Conservation (phyloP, 2,329 filamentous ascomycete genomes). For the Colletotrichum plurivorum region DNA sequence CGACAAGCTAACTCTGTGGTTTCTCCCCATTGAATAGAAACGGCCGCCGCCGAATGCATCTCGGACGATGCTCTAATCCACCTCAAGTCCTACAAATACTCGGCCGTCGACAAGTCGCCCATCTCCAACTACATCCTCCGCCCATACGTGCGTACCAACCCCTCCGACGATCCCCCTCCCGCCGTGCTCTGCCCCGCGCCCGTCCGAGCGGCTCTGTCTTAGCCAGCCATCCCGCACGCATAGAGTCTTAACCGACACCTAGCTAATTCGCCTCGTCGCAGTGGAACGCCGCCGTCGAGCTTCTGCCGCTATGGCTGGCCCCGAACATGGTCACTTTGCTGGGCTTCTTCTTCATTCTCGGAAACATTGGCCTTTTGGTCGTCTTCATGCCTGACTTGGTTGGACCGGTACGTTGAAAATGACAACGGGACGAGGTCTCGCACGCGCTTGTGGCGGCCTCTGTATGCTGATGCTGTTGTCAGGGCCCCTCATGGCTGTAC, state of each 20-base stretch:
- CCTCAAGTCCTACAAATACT: conserved; percentile 97
- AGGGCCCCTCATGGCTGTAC: conserved; percentile 93
- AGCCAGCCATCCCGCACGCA: conserved; percentile 13
- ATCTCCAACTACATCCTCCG: conserved; percentile 94
- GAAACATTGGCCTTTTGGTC: conserved; percentile 81
- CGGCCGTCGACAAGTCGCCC: conserved; percentile 94
- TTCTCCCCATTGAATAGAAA: conserved; percentile 44
- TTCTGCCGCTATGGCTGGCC: conserved; percentile 95
- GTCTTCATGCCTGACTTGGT: conserved; percentile 90
- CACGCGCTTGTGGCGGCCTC: neutral
- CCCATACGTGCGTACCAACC: conserved; percentile 82
- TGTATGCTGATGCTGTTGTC: conserved; percentile 23
- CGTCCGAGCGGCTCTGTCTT: conserved; percentile 31
- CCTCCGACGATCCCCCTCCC: conserved; percentile 31
- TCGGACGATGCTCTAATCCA: conserved; percentile 93
- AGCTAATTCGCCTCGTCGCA: conserved; percentile 56
- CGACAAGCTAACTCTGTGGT: conserved; percentile 8
- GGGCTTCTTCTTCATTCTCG: conserved; percentile 94
- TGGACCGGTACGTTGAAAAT: conserved; percentile 78
- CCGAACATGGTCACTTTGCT: conserved; percentile 98
- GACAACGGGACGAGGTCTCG: neutral
- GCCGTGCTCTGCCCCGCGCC: conserved; percentile 34
- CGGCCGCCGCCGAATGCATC: conserved; percentile 78
- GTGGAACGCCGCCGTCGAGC: conserved; percentile 97
- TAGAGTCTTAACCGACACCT: conserved; percentile 32